Conservation (phyloP, 257 asterid species). For the Nicotiana benthamiana region DNA sequence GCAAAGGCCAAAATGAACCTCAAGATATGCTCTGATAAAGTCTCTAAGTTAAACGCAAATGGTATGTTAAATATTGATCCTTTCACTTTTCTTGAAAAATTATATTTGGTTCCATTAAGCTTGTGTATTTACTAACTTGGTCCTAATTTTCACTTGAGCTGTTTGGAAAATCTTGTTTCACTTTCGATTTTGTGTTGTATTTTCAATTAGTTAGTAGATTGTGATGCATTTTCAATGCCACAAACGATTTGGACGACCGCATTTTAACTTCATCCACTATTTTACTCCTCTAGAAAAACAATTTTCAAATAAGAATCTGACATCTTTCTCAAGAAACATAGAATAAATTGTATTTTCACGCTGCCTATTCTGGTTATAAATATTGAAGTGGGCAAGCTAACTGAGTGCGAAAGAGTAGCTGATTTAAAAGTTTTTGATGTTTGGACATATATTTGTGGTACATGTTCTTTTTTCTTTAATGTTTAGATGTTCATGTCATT, state of each 20-base stretch:
- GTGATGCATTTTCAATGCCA: background rate
- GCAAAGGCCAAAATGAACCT: conserved; percentile 68
- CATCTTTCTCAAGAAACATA: background rate
- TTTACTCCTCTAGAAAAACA: background rate
- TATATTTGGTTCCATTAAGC: background rate
- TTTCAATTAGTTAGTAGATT: background rate
- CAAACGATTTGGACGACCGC: background rate
- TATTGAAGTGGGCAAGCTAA: background rate
- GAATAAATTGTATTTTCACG: background rate
- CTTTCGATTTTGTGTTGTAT: background rate
- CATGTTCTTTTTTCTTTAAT: background rate
- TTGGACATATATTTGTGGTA: background rate
- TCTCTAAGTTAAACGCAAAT: conserved; percentile 29
- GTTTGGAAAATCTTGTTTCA: background rate
- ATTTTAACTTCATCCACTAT: background rate
- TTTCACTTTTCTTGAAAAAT: background rate
- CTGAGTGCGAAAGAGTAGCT: background rate
- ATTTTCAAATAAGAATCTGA: background rate
- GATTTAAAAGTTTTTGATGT: background rate
- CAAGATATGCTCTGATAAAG: conserved; percentile 50
- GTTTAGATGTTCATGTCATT: background rate
- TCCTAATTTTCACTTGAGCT: too few species aligned
- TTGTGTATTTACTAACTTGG: too few species aligned
- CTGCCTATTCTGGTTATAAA: background rate
- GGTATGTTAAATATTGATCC: background rate